Evolutionary conservation across 768 basidiomycete genomes (phyloP).

Genomic region (Ramaria sp.): DNA sequence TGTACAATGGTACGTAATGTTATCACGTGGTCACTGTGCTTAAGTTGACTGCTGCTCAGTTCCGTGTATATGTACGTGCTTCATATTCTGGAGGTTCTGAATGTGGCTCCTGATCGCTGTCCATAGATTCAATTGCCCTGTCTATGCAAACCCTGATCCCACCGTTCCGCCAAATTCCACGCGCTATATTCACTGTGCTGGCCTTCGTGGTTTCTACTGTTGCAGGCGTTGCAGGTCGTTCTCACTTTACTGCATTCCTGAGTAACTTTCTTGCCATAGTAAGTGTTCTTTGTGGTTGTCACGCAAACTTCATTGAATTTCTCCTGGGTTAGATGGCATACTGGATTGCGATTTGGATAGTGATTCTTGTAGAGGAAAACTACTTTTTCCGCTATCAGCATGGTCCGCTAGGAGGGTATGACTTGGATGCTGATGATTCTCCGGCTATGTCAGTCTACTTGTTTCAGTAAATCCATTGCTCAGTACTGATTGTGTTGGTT

Average conservation of each 20-base stretch:
- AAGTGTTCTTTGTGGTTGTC: neutral
- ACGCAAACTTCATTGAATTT: slow-evolving; percentile 18
- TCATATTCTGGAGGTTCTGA: neutral
- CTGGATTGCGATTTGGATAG: slow-evolving; percentile 36
- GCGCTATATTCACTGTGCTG: slow-evolving; percentile 35
- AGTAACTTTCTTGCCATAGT: slow-evolving; percentile 6
- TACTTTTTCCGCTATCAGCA: slow-evolving; percentile 30
- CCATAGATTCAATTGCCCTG: slow-evolving; percentile 34
- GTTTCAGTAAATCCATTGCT: neutral
- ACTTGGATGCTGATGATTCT: slow-evolving; percentile 36
- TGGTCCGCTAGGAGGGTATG: slow-evolving; percentile 37
- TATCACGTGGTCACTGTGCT: neutral
- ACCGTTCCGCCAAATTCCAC: slow-evolving; percentile 31
- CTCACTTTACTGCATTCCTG: slow-evolving; percentile 26
- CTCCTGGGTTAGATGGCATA: slow-evolving; percentile 29
- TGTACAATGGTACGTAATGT: slow-evolving; percentile 16
- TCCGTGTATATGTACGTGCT: neutral
- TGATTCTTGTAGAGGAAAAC: slow-evolving; percentile 36
- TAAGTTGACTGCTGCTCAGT: neutral
- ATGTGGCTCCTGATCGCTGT: neutral
- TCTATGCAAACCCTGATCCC: slow-evolving; percentile 35
- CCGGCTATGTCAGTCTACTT: slow-evolving; percentile 22
- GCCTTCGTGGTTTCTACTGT: slow-evolving; percentile 28
- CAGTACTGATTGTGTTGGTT: neutral
- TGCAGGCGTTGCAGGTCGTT: slow-evolving; percentile 30